phyloP scores from a whole-genome alignment of 768 basidiomycete species.

The Tylopilus felleus region DNA sequence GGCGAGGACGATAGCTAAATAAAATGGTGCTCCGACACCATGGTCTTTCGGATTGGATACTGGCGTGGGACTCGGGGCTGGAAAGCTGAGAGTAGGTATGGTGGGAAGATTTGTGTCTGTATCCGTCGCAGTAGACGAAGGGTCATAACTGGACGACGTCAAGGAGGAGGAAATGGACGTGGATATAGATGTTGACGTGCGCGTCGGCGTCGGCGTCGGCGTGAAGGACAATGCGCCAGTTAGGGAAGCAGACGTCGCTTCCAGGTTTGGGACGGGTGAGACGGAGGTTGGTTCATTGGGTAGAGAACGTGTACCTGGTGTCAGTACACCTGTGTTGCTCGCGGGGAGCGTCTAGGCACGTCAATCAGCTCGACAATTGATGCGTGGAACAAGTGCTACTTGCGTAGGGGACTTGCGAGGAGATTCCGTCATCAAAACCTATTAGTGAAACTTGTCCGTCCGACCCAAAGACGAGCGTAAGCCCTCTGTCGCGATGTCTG shows the following conservation, averaged over 20 bases:
- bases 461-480: constrained; percentile 27
- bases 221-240: constrained; percentile 1
- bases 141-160: constrained; percentile 3
- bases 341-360: constrained; percentile 7
- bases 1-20: constrained; percentile 49
- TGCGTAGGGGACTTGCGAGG: constrained; percentile 5
- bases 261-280: constrained; percentile 17
- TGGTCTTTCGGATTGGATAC: constrained; percentile 19
- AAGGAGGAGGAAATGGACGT: neutral
- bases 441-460: constrained; percentile 28
- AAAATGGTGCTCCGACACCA: constrained; percentile 39
- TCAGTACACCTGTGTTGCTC: neutral
- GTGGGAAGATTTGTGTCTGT: constrained; percentile 23
- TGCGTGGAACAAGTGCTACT: neutral
- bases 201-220: neutral
- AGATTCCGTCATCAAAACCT: constrained; percentile 10
- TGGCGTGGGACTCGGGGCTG: constrained; percentile 24
- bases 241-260: constrained; percentile 15
- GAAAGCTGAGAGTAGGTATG: constrained; percentile 21
- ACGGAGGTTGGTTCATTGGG: neutral
- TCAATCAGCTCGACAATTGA: neutral
- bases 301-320: constrained; percentile 1
- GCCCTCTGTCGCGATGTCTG: constrained; percentile 16
- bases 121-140: constrained; percentile 6
- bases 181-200: neutral